Base-by-base conservation (phyloP, 805 yeast species). In the Millerozyma acaciae region DNA sequence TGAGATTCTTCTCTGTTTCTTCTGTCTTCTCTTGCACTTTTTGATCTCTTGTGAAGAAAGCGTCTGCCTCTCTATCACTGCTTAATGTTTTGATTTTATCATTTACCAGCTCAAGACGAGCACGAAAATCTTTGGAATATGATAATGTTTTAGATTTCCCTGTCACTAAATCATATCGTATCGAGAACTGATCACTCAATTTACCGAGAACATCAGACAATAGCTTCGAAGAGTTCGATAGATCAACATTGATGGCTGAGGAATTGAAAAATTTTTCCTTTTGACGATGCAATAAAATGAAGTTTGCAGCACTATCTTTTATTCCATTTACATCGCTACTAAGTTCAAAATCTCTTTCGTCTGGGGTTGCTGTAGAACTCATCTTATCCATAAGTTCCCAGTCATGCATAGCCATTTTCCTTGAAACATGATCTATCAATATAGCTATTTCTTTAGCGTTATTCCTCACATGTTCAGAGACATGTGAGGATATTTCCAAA, bases 401-500 rank as follows among this genome's bases (percentile, higher is more conserved):
- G 42, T 70, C 75, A 33, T 63, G 59, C 7, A 50, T 55, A 16
- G 47, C 64, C 13, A 62, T 45, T 18, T 52, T 44, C 9, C 48
- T 49, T 24, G 72, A 39, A 0, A 75, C 56, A 4, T 50, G 56
- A 33, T 69, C 60, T 2, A 87, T 75, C 20, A 84, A 40, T n/a
- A 62, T 66, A 0, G 87, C 80, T 22, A 88, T 48, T 26, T 68
- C 73, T 37, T 70, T 69, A 1, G 83, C 73, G 50, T 74, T 69
- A 15, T 72, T 53, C 30, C 93, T 66, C 4, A 84, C 80, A 43
- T 59, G 65, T 33, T 75, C 81, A 15, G 78, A 69, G 27, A 68
- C 63, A 37, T 57, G 65, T 37, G 57, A 67, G 34, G 65, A 68
- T 16, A 61, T 66, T 20, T 70, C 63, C 30, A 78, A 50, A 4